Conservation (phyloP, 139 green algal species). For the Chlamydomonas schloesseri region DNA sequence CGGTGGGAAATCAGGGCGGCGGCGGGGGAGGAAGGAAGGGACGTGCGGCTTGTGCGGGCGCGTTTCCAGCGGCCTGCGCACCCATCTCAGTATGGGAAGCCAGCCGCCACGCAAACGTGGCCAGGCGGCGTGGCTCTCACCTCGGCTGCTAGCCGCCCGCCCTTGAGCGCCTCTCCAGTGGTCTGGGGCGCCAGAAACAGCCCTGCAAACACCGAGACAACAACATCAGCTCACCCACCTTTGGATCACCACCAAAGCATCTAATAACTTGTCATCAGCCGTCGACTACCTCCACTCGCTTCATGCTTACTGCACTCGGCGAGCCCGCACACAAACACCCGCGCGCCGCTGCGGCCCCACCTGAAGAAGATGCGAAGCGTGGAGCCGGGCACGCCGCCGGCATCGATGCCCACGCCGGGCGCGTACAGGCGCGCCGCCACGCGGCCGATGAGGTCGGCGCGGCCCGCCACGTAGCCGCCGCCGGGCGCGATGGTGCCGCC, state of each 20-base stretch:
- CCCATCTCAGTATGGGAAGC: too few species aligned
- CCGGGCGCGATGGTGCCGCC: conserved; percentile 90
- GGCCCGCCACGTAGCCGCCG: conserved; percentile 95
- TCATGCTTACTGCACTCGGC: too few species aligned
- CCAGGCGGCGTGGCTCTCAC: conserved; percentile 1
- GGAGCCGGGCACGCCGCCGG: conserved; percentile 78
- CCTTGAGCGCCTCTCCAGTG: conserved; percentile 95
- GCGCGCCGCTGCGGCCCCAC: not conserved
- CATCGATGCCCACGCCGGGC: conserved; percentile 89
- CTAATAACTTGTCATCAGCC: too few species aligned
- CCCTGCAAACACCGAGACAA: conserved; percentile 12
- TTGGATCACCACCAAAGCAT: too few species aligned
- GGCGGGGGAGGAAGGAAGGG: too few species aligned
- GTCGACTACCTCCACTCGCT: too few species aligned
- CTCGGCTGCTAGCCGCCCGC: conserved; percentile 86
- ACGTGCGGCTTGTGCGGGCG: too few species aligned
- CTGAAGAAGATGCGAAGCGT: conserved; percentile 89
- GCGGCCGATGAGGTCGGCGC: conserved; percentile 75
- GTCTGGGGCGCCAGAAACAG: conserved; percentile 90
- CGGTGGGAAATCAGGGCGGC: too few species aligned
- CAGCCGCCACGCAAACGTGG: too few species aligned
- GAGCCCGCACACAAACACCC: not conserved
- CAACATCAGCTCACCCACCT: too few species aligned
- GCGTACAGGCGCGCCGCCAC: conserved; percentile 86
- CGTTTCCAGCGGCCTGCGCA: too few species aligned